Percentiles rank a stretch among this genome's conserved stretches.
Conservation (phyloP, 2,329 filamentous ascomycete genomes). For the Aspergillus brunneoviolaceus region DNA sequence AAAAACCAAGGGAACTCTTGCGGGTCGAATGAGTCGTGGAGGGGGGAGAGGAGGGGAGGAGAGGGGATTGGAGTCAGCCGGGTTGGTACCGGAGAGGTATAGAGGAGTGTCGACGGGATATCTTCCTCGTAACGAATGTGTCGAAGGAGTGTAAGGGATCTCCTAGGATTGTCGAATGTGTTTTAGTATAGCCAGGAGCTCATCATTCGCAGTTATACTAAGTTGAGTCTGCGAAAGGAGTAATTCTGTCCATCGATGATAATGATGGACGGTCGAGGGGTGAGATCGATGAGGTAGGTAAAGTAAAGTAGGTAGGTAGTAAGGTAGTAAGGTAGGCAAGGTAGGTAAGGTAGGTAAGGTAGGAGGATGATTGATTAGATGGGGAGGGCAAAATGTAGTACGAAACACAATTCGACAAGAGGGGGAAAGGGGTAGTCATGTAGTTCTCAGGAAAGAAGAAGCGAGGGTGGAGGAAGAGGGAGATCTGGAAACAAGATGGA, state of each 20-base stretch:
- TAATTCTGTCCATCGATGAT: slow-evolving; percentile 24
- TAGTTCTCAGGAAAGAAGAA: slow-evolving; percentile 24
- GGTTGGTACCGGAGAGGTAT: not conserved
- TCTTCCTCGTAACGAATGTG: slow-evolving; percentile 6
- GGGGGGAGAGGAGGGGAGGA: not conserved
- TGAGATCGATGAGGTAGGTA: not conserved
- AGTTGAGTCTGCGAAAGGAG: slow-evolving; percentile 15
- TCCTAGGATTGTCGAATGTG: slow-evolving; percentile 14
- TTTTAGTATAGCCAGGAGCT: slow-evolving; percentile 28
- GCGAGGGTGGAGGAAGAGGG: slow-evolving; percentile 28
- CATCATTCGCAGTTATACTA: slow-evolving; percentile 30
- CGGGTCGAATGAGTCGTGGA: slow-evolving; percentile 10
- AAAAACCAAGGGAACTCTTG: slow-evolving; percentile 31
- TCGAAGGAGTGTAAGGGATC: slow-evolving; percentile 13
- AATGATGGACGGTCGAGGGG: slow-evolving; percentile 19
- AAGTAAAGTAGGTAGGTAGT: not conserved
- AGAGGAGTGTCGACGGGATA: not conserved
- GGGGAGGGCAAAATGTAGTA: slow-evolving; percentile 16
- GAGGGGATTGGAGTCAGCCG: slow-evolving; percentile 5
- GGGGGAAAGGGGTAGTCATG: slow-evolving; percentile 30
- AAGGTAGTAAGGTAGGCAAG: not conserved
- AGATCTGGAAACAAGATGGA: slow-evolving; percentile 30
- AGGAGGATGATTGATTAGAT: slow-evolving; percentile 10
- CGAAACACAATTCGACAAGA: slow-evolving; percentile 19
- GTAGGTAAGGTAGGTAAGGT: not conserved